Base-by-base conservation (phyloP, 2,329 filamentous ascomycete genomes). In the Calycina herbarum region DNA sequence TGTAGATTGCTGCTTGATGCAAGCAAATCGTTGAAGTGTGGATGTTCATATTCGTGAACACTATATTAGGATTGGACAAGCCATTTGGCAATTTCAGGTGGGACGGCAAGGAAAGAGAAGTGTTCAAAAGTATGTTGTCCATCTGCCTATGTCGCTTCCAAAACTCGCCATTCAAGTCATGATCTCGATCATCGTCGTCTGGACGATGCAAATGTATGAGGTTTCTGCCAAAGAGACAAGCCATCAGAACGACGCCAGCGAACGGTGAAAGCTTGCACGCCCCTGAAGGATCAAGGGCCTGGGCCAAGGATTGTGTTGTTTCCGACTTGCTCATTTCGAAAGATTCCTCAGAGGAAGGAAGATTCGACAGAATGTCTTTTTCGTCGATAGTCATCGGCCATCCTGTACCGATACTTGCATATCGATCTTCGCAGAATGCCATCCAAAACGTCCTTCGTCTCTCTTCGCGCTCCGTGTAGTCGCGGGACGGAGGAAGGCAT, bases 1-100 rank as follows among this genome's bases (percentile, higher is more conserved):
- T 98, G 83, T 94, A 97, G 24, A 99, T 98, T 31, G 95, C 95
- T 2, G 94, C 95, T 79, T 99, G 95, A 74, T 99, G 95, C n/a
- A 99, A 82, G 77, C 94, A 98, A 63, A 99, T 98, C 1, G 93
- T 93, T 0, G 94, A 96, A 0, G 95, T 97, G 76, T 98, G 94
- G 38, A 99, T 93, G 75, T 92, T 93, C 93, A 99, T 97, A 73
- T 98, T 98, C 65, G 91, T 88, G 76, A 97, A 98, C 4, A 98
- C 88, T 63, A 94, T 88, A 69, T 97, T 98, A 3, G 93, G 85
- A 73, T 94, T 90, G 17, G 83, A 80, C 40, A 97, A 80, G 0
- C 92, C 93, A 17, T 81, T 80, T 0, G 95, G 93, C 38, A 98
- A 81, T 71, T 94, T 92, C 38, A 98, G 83, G 69, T 91, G 84